Evolutionary conservation across 2,329 filamentous ascomycete genomes (phyloP).

Genomic region (Pseudogymnoascus sp.): DNA sequence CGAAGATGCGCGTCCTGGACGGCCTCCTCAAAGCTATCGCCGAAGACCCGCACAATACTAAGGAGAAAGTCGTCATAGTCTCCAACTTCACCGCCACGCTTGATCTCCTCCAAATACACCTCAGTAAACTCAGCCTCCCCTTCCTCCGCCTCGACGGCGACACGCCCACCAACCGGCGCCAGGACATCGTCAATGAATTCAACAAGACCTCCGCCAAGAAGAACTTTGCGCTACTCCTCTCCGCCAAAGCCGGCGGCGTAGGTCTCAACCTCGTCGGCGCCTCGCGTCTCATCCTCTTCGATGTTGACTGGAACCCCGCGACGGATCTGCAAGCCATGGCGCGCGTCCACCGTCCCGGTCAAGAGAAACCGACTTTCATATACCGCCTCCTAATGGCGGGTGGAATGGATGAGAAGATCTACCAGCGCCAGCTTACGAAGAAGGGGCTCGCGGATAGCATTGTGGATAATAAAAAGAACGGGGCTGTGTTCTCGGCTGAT

Average conservation of each 20-base stretch:
- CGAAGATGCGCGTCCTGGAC: slow-evolving; percentile 60
- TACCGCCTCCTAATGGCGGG: slow-evolving; percentile 62
- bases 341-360: slow-evolving; percentile 63
- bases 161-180: slow-evolving; percentile 54
- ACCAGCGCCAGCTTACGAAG: slow-evolving; percentile 64
- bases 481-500: slow-evolving; percentile 53
- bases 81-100: slow-evolving; percentile 68
- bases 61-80: slow-evolving; percentile 66
- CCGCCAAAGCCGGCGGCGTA: slow-evolving; percentile 61
- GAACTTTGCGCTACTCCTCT: slow-evolving; percentile 61
- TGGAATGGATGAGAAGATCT: slow-evolving; percentile 66
- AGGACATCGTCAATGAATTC: slow-evolving; percentile 61
- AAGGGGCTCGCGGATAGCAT: slow-evolving; percentile 61
- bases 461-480: slow-evolving; percentile 55
- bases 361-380: slow-evolving; percentile 58
- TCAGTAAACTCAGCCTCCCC: slow-evolving; percentile 49
- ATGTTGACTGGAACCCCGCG: slow-evolving; percentile 69
- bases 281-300: slow-evolving; percentile 60
- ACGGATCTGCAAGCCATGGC: slow-evolving; percentile 69
- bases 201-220: slow-evolving; percentile 48
- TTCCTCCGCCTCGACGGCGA: slow-evolving; percentile 63
- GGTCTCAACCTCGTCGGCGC: slow-evolving; percentile 65
- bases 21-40: slow-evolving; percentile 43
- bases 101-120: slow-evolving; percentile 53
- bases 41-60: slow-evolving; percentile 31